Base-by-base conservation (phyloP, 83 land plant species). In the Picea abies region DNA sequence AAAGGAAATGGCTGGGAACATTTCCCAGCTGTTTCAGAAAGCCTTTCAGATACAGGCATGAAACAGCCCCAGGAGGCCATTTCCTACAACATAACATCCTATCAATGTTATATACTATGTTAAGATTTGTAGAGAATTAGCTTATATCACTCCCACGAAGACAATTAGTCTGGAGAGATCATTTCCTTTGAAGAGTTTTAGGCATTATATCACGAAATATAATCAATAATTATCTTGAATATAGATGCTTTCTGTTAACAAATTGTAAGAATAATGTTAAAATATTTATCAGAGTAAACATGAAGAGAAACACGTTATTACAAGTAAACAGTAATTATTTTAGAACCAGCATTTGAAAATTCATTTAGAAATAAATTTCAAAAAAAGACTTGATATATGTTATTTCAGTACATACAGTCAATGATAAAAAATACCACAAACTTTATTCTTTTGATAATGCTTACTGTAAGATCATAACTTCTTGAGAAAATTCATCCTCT, bases 401-500 rank as follows among this genome's bases (percentile, higher is more conserved):
- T 8, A 71, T 4, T 70, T 10, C 75, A 71, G 75, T 39, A 71
- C 22, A 37, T 17, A 37, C 37, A 35, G 39, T 71, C 22, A 6
- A 37, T 35, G 60, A 56, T 56, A 73, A 25, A 47, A 73, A 25
- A 73, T n/a, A 47, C 15, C 4, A 73, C 44, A 73, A 73, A 73
- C 39, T 20, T 73, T 2, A 47, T 12, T 56, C 60, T 56, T 56
- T 56, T 56, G 15, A 52, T 37, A 71, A 58, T 49, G 37, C 52
- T 73, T 63, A 97, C 99, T 93, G 87, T 87, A 97, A 85, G 15
- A 97, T 94, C 10, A 76, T 85, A n/a, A 97, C 93, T 86, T 97
- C 99, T 73, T 97, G 97, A 56, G 86, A 82, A 84, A 94, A 97
- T 81, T 97, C 99, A 49, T 73, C 84, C 70, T 90, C 88, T 63